Evolutionary conservation across 108 stramenopile species (phyloP).

Genomic region (Skeletonema potamos): DNA sequence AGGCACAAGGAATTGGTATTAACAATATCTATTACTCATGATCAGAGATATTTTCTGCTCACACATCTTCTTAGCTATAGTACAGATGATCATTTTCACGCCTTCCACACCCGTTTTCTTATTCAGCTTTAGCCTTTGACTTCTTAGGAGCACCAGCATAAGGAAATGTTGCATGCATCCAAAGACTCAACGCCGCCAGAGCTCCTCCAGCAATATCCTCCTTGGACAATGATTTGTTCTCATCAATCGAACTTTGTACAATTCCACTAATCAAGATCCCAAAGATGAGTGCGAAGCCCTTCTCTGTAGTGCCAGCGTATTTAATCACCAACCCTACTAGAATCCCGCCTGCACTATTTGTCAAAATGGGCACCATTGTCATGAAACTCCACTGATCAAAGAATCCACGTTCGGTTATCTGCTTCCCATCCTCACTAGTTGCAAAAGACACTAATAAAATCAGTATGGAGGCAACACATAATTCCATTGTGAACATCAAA

Average conservation of each 20-base stretch:
- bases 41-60: not conserved
- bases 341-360: conserved; percentile 88
- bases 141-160: conserved; percentile 15
- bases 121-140: not conserved
- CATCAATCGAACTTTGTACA: conserved; percentile 55
- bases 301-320: conserved; percentile 87
- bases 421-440: conserved; percentile 60
- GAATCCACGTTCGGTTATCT: conserved; percentile 65
- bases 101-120: too few relatives aligned
- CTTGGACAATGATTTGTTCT: conserved; percentile 40
- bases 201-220: conserved; percentile 69
- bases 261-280: conserved; percentile 79
- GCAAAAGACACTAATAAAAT: conserved; percentile 50
- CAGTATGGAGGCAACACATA: conserved; percentile 69
- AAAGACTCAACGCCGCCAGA: conserved; percentile 79
- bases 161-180: conserved; percentile 78
- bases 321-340: conserved; percentile 94
- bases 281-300: conserved; percentile 91
- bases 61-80: not conserved
- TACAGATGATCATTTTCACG: too few relatives aligned
- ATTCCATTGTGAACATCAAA: conserved; percentile 87
- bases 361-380: conserved; percentile 85
- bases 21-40: not conserved
- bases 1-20: not conserved
- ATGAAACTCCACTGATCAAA: conserved; percentile 73